phyloP scores from a whole-genome alignment of 345 rosid species.

The Firmiana major region DNA sequence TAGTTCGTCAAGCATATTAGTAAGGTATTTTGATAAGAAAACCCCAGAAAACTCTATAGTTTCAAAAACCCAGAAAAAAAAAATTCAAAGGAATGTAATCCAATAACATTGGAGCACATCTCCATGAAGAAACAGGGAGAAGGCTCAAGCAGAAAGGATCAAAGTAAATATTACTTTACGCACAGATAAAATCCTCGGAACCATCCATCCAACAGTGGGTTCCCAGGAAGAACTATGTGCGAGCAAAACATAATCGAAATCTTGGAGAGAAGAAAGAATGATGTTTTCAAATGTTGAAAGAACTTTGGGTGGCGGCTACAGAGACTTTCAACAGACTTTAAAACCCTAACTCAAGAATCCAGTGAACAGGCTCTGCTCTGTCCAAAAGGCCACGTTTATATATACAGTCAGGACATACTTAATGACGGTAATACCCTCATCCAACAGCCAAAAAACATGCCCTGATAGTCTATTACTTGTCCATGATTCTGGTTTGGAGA shows the following conservation, averaged over 20 bases:
- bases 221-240: slow-evolving; percentile 13
- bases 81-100: slow-evolving; percentile 3
- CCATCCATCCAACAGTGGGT: neutral
- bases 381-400: neutral
- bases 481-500: no score
- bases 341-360: neutral
- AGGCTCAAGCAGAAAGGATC: slow-evolving; percentile 19
- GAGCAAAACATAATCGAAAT: neutral
- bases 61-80: neutral
- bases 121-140: slow-evolving; percentile 3
- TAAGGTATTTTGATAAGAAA: neutral
- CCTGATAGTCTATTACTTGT: no score
- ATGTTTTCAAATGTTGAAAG: neutral
- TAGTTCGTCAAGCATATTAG: neutral
- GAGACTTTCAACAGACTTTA: neutral
- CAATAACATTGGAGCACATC: slow-evolving; percentile 17
- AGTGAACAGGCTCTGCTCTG: neutral
- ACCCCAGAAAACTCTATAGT: neutral
- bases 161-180: neutral
- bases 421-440: neutral
- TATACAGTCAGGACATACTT: neutral
- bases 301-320: neutral
- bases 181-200: slow-evolving; percentile 8
- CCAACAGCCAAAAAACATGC: no score
- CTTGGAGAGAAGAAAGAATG: neutral